Evolutionary conservation across 1,284 basidiomycete species (phyloP), one percentile per base, ranked within the genome.

Genomic region (Coniferiporia weirii): DNA sequence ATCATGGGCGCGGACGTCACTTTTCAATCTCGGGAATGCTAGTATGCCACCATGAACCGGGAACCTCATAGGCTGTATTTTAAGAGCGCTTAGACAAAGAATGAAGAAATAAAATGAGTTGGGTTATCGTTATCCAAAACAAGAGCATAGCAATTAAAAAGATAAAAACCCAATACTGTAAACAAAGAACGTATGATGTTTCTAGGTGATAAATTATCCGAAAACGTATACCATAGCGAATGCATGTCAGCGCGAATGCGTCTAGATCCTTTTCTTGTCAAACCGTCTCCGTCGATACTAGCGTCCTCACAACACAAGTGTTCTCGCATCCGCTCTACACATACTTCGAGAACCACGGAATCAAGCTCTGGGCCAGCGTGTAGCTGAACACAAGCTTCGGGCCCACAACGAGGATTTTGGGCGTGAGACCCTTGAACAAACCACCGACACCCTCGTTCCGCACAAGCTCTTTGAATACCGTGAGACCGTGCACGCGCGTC

Each of bases 321-420:
- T 5, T 3, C 38, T 12, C 8, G 9, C 38, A 40, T 3, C 15
- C 38, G 12, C 38, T 40, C 56, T 73, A 91, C 61, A 91, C 89
- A 72, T 93, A 95, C 73, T 95, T 87, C 57, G 89, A 86, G 73
- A 97, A 98, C 71, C 89, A 79, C 48, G 96, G 96, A 76, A 99
- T 98, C 71, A 99, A 80, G 20, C 89, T 91, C 75, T 99, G 96
- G 4, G 96, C 96, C 8, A 98, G 83, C 27, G 96, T 99, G 78
- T 97, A 98, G 66, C 91, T 95, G 81, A 98, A 98, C 65, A 99
- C 93, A 45, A 99, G 84, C 78, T 99, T 98, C 60, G 96, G 96
- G 56, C 95, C 96, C 35, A 98, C 95, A 61, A 98, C 95, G 43
- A 98, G 81, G 66, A 98, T 92, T 82, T 97, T 97, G 58, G 95